A percentile compares a stretch with the other conserved stretches of the same genome.
phyloP scores from a whole-genome alignment of 176 grass and related monocot species.

The Aechmea fasciata region DNA sequence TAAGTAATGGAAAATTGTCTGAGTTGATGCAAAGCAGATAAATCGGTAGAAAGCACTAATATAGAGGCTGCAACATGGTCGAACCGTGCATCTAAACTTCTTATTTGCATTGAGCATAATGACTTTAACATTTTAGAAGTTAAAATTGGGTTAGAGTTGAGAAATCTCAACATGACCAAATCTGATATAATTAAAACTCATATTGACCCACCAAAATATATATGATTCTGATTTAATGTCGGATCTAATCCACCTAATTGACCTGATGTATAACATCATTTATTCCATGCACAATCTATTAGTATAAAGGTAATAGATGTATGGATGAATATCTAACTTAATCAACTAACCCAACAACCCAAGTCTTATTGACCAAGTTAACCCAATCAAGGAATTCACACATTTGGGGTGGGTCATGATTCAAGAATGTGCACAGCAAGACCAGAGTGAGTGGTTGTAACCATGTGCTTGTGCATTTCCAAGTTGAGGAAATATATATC shows the following conservation, averaged over 20 bases:
- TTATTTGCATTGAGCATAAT: not conserved
- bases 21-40: not conserved
- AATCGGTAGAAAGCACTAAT: not conserved
- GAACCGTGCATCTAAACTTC: not conserved
- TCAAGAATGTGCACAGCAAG: too few species aligned
- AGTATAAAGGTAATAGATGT: too few species aligned
- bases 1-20: not conserved
- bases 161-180: not conserved
- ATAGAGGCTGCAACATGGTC: too few species aligned
- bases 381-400: too few species aligned
- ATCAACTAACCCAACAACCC: too few species aligned
- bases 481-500: not conserved
- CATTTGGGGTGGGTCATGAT: too few species aligned
- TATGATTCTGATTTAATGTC: not conserved
- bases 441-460: too few species aligned
- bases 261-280: too few species aligned
- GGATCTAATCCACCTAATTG: too few species aligned
- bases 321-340: too few species aligned
- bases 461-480: not conserved
- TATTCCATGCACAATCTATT: too few species aligned
- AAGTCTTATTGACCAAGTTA: too few species aligned
- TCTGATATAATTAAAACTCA: not conserved
- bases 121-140: not conserved
- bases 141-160: not conserved
- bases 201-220: not conserved